Evolutionary conservation across 129 eudicot species (phyloP).

Genomic region (Scalesia atractyloides): DNA sequence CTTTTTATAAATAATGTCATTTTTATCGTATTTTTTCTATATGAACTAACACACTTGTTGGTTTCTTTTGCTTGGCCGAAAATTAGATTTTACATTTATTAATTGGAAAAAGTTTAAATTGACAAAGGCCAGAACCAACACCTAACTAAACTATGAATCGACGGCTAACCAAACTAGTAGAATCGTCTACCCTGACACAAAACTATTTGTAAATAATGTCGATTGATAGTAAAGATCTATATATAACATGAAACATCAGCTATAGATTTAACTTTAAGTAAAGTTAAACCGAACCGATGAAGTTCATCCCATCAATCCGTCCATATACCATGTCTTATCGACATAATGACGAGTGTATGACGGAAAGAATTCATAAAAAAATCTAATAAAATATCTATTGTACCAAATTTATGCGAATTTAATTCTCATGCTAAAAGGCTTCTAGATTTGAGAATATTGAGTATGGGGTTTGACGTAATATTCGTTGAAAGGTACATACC

Average conservation of each 20-base stretch:
- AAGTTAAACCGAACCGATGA: background rate
- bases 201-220: no score
- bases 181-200: no score
- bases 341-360: background rate
- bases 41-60: no score
- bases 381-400: constrained; percentile 2
- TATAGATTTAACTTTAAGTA: background rate
- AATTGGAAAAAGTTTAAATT: no score
- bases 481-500: constrained; percentile 34
- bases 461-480: constrained; percentile 38
- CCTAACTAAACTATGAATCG: no score
- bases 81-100: no score
- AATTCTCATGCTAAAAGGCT: constrained; percentile 23
- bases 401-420: constrained; percentile 16
- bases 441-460: constrained; percentile 38
- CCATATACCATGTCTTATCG: background rate
- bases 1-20: no score
- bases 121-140: no score
- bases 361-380: background rate
- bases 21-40: no score
- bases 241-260: background rate
- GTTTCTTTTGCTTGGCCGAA: no score
- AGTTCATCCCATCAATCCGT: background rate
- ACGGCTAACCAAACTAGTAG: no score
- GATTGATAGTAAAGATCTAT: background rate